phyloP scores from a whole-genome alignment of 2,329 filamentous ascomycete species.

The Ophiocordyceps camponoti-floridani region DNA sequence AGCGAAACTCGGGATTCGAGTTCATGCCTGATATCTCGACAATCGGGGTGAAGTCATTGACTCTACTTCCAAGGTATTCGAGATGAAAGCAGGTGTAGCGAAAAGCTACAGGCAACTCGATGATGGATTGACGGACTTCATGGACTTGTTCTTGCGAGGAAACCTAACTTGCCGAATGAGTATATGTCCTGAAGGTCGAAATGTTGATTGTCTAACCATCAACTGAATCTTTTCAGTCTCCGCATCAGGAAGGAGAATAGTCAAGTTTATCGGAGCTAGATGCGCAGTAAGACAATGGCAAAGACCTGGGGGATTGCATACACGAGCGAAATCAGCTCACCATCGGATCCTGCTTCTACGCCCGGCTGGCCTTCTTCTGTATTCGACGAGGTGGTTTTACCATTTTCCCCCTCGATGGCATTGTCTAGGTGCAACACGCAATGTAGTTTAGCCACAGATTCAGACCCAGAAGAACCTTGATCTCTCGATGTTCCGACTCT shows the following conservation, averaged over 20 bases:
- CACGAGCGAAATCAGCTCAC: slow-evolving; percentile 7
- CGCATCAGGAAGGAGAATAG: slow-evolving; percentile 65
- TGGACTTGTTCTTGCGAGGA: slow-evolving; percentile 91
- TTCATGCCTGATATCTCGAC: slow-evolving; percentile 72
- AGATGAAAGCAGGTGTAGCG: slow-evolving; percentile 99
- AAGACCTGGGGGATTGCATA: background rate
- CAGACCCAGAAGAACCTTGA: background rate
- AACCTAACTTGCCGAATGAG: slow-evolving; percentile 33
- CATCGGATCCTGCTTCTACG: slow-evolving; percentile 15
- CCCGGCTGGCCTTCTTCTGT: slow-evolving; percentile 12
- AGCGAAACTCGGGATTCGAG: slow-evolving; percentile 56
- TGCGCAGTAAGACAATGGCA: background rate
- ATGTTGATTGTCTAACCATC: slow-evolving; percentile 39
- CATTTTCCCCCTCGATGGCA: slow-evolving; percentile 9
- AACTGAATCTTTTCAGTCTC: slow-evolving; percentile 60
- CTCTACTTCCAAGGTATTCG: slow-evolving; percentile 69
- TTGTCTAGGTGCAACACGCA: slow-evolving; percentile 1
- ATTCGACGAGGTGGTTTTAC: slow-evolving; percentile 6
- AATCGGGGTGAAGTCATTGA: slow-evolving; percentile 91
- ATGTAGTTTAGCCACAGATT: slow-evolving; percentile 1
- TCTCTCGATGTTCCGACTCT: background rate
- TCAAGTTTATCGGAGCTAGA: slow-evolving; percentile 40
- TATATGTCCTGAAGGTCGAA: background rate
- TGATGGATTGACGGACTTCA: slow-evolving; percentile 89
- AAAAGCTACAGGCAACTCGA: slow-evolving; percentile 82